A percentile compares a stretch with the other conserved stretches of the same genome.
These are phyloP conservation scores for Linanthus parryae DNA, from an alignment of 148 eudicot species.

Conservation along the genomic window DNA sequence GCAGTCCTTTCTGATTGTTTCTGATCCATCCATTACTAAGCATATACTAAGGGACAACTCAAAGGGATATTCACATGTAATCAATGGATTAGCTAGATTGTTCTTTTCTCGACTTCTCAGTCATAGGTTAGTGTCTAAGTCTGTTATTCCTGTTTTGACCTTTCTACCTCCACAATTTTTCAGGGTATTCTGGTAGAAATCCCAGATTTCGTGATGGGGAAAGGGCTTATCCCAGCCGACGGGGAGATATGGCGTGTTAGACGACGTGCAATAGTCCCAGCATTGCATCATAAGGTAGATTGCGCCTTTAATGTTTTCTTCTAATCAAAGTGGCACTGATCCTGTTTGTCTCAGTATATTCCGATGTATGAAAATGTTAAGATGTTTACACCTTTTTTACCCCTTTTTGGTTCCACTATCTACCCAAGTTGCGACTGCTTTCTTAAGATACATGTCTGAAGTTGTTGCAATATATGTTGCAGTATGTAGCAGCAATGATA, in stretches of 20 bases:
- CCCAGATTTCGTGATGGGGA: slow-evolving; percentile 96
- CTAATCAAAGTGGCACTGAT: too few species aligned
- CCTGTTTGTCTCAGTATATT: too few species aligned
- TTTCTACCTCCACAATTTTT: too few species aligned
- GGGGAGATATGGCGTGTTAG: slow-evolving; percentile 96
- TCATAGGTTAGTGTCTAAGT: too few species aligned
- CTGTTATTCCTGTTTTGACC: too few species aligned
- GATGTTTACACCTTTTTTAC: too few species aligned
- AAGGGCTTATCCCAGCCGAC: slow-evolving; percentile 97
- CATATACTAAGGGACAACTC: slow-evolving; percentile 86
- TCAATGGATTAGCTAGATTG: too few species aligned
- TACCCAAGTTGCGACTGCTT: not conserved
- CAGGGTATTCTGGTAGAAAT: slow-evolving; percentile 96
- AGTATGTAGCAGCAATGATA: slow-evolving; percentile 96
- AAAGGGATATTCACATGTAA: slow-evolving; percentile 89
- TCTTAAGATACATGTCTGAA: too few species aligned
- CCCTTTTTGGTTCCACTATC: not conserved
- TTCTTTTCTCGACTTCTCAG: too few species aligned
- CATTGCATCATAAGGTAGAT: slow-evolving; percentile 95
- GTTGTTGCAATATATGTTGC: too few species aligned
- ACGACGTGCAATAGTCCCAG: slow-evolving; percentile 94
- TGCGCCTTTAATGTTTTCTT: too few species aligned
- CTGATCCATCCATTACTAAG: slow-evolving; percentile 87
- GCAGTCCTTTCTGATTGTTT: slow-evolving; percentile 95
- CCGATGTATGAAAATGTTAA: too few species aligned